phyloP scores from a whole-genome alignment of 371 early-diverging fungal genomes.

The Blakeslea trispora region DNA sequence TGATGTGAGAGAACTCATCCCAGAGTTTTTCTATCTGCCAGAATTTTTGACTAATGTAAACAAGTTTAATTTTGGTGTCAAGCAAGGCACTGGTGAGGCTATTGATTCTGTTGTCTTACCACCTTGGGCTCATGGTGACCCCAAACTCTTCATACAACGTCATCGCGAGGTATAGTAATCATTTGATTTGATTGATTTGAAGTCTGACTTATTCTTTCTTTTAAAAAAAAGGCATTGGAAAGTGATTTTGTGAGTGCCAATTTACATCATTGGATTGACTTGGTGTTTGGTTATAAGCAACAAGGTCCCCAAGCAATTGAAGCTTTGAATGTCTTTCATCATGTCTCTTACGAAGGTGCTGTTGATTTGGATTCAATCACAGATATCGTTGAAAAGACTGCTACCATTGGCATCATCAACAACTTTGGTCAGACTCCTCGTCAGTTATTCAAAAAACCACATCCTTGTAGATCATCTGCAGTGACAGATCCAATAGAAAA shows the following conservation, averaged over 20 bases:
- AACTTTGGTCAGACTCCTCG: constrained; percentile 96
- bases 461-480: constrained; percentile 55
- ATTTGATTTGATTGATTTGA: not conserved
- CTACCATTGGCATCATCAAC: constrained; percentile 90
- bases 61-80: constrained; percentile 78
- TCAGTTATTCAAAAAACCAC: constrained; percentile 82
- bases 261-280: constrained; percentile 89
- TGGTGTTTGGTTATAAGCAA: constrained; percentile 91
- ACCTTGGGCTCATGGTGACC: constrained; percentile 85
- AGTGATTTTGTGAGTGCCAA: constrained; percentile 85
- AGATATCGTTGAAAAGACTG: constrained; percentile 87
- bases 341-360: constrained; percentile 91
- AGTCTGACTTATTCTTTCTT: not conserved
- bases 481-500: constrained; percentile 38
- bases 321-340: constrained; percentile 88
- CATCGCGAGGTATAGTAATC: constrained; percentile 67
- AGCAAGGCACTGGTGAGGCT: constrained; percentile 74
- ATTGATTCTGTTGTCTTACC: constrained; percentile 80
- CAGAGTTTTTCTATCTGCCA: constrained; percentile 89
- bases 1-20: constrained; percentile 88
- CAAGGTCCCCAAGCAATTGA: constrained; percentile 80
- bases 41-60: constrained; percentile 85
- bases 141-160: constrained; percentile 83
- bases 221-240: constrained; percentile 81
- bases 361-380: constrained; percentile 85